Percentiles rank a stretch among this genome's conserved stretches.
Conservation (phyloP, 257 asterid species). For the Solanum tarapatanum region DNA sequence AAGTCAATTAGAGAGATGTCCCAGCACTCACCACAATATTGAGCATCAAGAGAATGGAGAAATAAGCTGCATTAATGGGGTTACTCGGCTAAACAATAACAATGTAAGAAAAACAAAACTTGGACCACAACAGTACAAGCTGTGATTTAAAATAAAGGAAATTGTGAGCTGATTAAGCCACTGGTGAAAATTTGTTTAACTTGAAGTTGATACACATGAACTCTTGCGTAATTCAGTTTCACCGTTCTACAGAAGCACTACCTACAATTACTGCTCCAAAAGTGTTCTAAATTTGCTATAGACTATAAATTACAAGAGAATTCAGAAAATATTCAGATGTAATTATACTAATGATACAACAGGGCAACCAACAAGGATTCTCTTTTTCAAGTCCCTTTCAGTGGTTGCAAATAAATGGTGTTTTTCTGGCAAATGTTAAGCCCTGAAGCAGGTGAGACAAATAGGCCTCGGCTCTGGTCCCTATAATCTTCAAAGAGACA, state of each 20-base stretch:
- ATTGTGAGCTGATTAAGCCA: slow-evolving; percentile 4
- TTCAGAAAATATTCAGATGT: slow-evolving; percentile 25
- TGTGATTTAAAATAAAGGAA: background rate
- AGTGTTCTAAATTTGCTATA: slow-evolving; percentile 56
- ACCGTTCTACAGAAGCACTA: slow-evolving; percentile 39
- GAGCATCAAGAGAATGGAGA: background rate
- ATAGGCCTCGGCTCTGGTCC: slow-evolving; percentile 36
- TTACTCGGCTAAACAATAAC: background rate
- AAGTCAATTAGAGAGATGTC: background rate
- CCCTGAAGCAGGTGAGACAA: slow-evolving; percentile 24
- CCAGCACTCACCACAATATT: background rate
- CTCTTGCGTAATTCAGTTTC: slow-evolving; percentile 47
- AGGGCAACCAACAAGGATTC: slow-evolving; percentile 41
- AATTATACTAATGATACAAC: slow-evolving; percentile 72
- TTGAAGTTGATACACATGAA: slow-evolving; percentile 47
- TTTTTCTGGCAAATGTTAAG: slow-evolving; percentile 10
- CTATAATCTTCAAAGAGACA: slow-evolving; percentile 16
- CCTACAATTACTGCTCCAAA: slow-evolving; percentile 84
- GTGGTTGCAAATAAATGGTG: slow-evolving; percentile 28
- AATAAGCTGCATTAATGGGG: background rate
- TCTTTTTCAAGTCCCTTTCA: slow-evolving; percentile 15
- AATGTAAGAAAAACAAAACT: background rate
- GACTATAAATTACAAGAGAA: slow-evolving; percentile 65
- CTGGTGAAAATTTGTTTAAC: slow-evolving; percentile 32
- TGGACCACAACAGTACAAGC: background rate